Percentiles rank a stretch among this genome's conserved stretches.
Conservation (phyloP, 1,284 basidiomycete genomes). For the Schizopora paradoxa region DNA sequence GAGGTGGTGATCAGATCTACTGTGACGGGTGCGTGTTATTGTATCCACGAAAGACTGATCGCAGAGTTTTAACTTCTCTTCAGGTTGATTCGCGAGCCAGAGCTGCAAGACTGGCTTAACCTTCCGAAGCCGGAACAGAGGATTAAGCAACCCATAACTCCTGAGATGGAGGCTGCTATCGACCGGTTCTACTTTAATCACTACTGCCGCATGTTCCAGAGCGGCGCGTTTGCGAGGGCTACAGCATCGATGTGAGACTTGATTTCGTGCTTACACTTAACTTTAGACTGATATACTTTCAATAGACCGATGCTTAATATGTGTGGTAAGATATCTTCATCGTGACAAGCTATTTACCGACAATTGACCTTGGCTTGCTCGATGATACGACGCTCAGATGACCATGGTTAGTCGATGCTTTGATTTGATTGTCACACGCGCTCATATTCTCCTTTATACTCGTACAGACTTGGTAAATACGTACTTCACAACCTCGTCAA, state of each 20-base stretch:
- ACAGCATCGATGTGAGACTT: constrained; percentile 83
- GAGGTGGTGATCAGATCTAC: constrained; percentile 83
- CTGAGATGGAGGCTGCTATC: constrained; percentile 74
- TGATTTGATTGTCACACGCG: constrained; percentile 5
- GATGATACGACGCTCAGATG: constrained; percentile 41
- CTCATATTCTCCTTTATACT: constrained; percentile 31
- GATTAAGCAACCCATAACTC: constrained; percentile 57
- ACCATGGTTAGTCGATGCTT: constrained; percentile 53
- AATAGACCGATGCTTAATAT: constrained; percentile 59
- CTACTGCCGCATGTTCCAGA: constrained; percentile 83
- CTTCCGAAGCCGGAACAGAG: constrained; percentile 61
- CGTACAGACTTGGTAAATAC: constrained; percentile 38
- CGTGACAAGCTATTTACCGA: not conserved
- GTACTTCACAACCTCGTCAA: constrained; percentile 31
- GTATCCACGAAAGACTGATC: constrained; percentile 8
- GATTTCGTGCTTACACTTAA: not conserved
- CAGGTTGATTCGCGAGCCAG: constrained; percentile 68
- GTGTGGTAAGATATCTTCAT: constrained; percentile 38
- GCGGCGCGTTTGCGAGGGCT: constrained; percentile 87
- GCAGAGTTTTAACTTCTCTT: not conserved
- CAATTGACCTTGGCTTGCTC: not conserved
- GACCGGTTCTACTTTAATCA: constrained; percentile 90
- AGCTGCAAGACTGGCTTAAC: constrained; percentile 80
- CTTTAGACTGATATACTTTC: constrained; percentile 4
- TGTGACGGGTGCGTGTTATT: constrained; percentile 54